Evolutionary conservation across 228 moss, liverwort and hornwort genomes (phyloP).

Genomic region (Sphagnum magellanicum): DNA sequence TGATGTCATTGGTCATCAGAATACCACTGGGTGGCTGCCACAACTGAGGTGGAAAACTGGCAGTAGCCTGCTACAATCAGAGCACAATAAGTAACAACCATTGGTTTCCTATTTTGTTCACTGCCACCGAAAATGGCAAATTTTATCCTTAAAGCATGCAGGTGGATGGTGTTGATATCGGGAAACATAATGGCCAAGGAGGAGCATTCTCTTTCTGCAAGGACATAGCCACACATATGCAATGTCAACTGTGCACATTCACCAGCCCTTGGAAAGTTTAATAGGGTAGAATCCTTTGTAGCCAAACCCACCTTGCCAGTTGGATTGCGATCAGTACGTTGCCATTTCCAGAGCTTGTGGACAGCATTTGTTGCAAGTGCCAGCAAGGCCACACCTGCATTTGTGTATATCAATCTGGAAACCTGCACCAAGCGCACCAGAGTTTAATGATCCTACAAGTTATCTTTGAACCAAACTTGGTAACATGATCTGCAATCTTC

Average conservation of each 20-base stretch:
- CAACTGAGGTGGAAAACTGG: constrained; percentile 67
- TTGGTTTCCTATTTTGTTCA: neutral
- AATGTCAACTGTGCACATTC: too few species aligned
- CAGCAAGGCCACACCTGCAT: constrained; percentile 62
- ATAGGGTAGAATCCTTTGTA: neutral
- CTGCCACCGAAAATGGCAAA: too few species aligned
- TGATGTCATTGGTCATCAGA: constrained; percentile 94
- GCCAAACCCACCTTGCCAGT: constrained; percentile 54
- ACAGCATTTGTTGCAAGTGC: constrained; percentile 92
- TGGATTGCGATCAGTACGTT: constrained; percentile 77
- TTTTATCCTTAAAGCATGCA: too few species aligned
- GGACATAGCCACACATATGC: too few species aligned
- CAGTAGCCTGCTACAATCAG: constrained; percentile 61
- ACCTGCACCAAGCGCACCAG: constrained; percentile 32
- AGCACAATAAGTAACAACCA: neutral
- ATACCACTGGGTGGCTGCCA: constrained; percentile 99
- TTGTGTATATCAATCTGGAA: constrained; percentile 80
- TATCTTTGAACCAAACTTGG: too few species aligned
- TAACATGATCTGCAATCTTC: too few species aligned
- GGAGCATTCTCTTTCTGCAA: neutral
- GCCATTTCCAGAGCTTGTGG: constrained; percentile 99
- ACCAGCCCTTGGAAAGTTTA: too few species aligned
- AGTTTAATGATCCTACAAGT: neutral
- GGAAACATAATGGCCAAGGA: neutral
- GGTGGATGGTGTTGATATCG: too few species aligned